Evolutionary conservation across 2,329 filamentous ascomycete genomes (phyloP), one percentile per base, ranked within the genome.

Genomic region (Exophiala mesophila): DNA sequence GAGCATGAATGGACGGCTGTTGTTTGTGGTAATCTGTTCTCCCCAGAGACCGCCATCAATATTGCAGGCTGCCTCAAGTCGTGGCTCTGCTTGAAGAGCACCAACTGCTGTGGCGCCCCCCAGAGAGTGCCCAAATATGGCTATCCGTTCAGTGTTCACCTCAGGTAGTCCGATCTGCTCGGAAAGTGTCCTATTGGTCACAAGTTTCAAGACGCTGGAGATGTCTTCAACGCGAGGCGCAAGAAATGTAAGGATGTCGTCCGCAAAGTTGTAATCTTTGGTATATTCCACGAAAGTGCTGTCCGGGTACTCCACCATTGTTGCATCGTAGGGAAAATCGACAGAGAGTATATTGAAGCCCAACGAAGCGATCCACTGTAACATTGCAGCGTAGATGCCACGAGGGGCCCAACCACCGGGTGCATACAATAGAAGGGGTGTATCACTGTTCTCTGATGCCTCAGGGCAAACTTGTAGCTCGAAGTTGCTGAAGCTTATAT

Each of bases 81-180:
- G 52, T 9, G 37, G 9, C 18, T 61, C 55, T n/a, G 47, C 40
- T 28, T 54, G 47, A 28, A 60, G 43, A 3, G 52, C 45, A 2
- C 45, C 37, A 17, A 59, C 46, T 3, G 56, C 57, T 2, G 63
- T 57, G 1, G 60, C 59, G 7, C 63, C 64, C 10, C 63, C 63
- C 3, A 65, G 39, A 2, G 63, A 66, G 33, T 67, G 63, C 3
- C 64, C 64, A 3, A 63, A 15, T 4, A 62, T 47, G 12, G 45
- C 48, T 1, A 48, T 37, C 13, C 23, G 41, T 5, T 38, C 39
- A 28, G 41, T 39, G 4, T 35, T 37, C 10, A 46, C 24, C 10
- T 15, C 9, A 6, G 39, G 44, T 7, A 46, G 28, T 13, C 29
- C 39, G 19, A 39, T 16, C n/a, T 46, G 12, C n/a, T 46, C 17